Conservation (phyloP, 2,329 filamentous ascomycete species). For the Bipolaris zeicola region DNA sequence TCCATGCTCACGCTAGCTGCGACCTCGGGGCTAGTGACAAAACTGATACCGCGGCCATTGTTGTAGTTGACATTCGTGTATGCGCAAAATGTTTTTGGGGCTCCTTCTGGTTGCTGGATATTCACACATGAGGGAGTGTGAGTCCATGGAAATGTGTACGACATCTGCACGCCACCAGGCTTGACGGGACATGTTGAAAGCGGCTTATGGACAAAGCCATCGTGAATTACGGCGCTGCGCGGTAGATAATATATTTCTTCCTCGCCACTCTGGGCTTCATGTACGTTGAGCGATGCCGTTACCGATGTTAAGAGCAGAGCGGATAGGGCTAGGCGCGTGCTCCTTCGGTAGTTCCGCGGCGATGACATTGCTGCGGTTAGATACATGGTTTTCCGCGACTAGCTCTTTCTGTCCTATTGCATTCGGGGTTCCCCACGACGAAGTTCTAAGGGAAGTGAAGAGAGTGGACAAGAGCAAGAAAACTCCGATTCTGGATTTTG, state of each 20-base stretch:
- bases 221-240: constrained; percentile 26
- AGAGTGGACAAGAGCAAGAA: background rate
- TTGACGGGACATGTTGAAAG: constrained; percentile 26
- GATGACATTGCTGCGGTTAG: background rate
- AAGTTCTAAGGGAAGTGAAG: background rate
- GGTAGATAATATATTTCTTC: constrained; percentile 23
- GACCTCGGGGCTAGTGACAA: constrained; percentile 36
- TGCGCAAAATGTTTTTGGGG: constrained; percentile 28
- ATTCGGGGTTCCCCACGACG: background rate
- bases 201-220: constrained; percentile 23
- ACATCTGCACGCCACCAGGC: constrained; percentile 29
- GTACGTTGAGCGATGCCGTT: background rate
- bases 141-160: constrained; percentile 38
- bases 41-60: constrained; percentile 35
- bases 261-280: background rate
- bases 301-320: constrained; percentile 8
- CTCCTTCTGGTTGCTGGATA: background rate
- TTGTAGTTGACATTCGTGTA: constrained; percentile 36
- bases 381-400: constrained; percentile 3
- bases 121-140: constrained; percentile 35
- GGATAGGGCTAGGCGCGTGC: background rate
- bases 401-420: background rate
- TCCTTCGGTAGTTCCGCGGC: background rate
- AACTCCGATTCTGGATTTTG: no score
- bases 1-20: constrained; percentile 28